Evolutionary conservation across 306 rosid species (phyloP).

Genomic region (Prunus mume): DNA sequence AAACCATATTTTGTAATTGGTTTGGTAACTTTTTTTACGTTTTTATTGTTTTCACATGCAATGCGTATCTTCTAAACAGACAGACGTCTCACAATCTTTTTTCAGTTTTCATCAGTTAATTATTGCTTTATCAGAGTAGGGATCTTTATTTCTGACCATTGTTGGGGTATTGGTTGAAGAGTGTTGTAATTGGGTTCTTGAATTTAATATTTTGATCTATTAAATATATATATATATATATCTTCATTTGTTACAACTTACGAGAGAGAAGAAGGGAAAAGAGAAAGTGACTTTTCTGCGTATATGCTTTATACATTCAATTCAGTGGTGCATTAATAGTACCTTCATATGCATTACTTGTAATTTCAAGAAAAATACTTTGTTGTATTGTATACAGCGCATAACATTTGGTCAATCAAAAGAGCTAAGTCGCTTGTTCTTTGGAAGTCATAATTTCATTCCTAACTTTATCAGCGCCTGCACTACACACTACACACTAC

Average conservation of each 20-base stretch:
- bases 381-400: too few relatives aligned
- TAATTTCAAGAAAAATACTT: not conserved
- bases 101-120: slow-evolving; percentile 28
- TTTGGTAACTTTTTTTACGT: not conserved
- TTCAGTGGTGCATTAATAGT: not conserved
- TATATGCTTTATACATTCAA: not conserved
- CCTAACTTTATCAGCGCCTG: not conserved
- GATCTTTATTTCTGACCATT: slow-evolving; percentile 41
- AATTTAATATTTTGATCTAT: slow-evolving; percentile 29
- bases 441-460: not conserved
- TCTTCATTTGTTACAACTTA: slow-evolving; percentile 4
- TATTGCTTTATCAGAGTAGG: slow-evolving; percentile 38
- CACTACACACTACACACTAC: too few relatives aligned
- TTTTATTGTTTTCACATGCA: not conserved
- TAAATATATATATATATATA: slow-evolving; percentile 5
- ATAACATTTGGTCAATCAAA: too few relatives aligned
- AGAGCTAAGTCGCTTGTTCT: too few relatives aligned
- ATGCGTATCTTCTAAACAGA: not conserved
- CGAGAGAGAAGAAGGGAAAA: not conserved
- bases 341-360: not conserved
- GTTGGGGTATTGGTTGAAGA: slow-evolving; percentile 38
- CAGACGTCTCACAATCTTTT: slow-evolving; percentile 19
- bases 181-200: slow-evolving; percentile 41
- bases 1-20: not conserved
- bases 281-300: not conserved